Percentiles rank a stretch among this genome's conserved stretches.
Conservation (phyloP, 2,329 filamentous ascomycete species). For the Clonostachys rosea region DNA sequence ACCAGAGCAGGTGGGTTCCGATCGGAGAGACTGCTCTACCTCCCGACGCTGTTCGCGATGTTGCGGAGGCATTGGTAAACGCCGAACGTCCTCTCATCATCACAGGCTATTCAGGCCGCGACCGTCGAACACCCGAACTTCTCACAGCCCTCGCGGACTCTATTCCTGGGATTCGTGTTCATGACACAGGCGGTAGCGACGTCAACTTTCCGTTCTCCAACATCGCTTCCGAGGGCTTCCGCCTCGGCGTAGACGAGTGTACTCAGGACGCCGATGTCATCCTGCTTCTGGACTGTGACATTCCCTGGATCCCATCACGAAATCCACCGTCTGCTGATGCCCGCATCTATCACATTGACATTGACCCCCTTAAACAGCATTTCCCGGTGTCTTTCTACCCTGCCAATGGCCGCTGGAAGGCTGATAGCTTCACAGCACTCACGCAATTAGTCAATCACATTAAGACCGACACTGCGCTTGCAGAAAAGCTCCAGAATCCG, state of each 20-base stretch:
- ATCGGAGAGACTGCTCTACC: slow-evolving; percentile 61
- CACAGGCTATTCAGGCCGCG: slow-evolving; percentile 67
- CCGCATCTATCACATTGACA: slow-evolving; percentile 59
- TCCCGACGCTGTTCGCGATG: slow-evolving; percentile 42
- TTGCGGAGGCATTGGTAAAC: slow-evolving; percentile 57
- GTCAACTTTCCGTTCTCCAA: slow-evolving; percentile 77
- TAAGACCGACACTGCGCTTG: slow-evolving; percentile 30
- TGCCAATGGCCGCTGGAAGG: slow-evolving; percentile 60
- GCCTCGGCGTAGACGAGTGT: slow-evolving; percentile 65
- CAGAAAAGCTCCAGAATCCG: slow-evolving; percentile 24
- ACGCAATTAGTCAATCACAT: slow-evolving; percentile 66
- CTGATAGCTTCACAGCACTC: slow-evolving; percentile 60
- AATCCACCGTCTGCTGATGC: slow-evolving; percentile 49
- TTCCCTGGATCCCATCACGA: slow-evolving; percentile 87
- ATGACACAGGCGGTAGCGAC: slow-evolving; percentile 74
- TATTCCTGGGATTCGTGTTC: slow-evolving; percentile 63
- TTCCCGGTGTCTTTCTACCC: slow-evolving; percentile 72
- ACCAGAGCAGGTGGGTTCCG: slow-evolving; percentile 66
- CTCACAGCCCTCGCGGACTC: slow-evolving; percentile 65
- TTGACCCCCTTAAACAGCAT: slow-evolving; percentile 64
- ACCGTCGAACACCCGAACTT: slow-evolving; percentile 55
- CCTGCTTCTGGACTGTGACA: slow-evolving; percentile 81
- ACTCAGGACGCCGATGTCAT: slow-evolving; percentile 80
- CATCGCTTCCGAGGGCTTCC: slow-evolving; percentile 62
- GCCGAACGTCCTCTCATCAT: slow-evolving; percentile 66